These are phyloP conservation scores for Parathielavia appendiculata DNA, from an alignment of 495 filamentous ascomycete species.

Conservation along the genomic window DNA sequence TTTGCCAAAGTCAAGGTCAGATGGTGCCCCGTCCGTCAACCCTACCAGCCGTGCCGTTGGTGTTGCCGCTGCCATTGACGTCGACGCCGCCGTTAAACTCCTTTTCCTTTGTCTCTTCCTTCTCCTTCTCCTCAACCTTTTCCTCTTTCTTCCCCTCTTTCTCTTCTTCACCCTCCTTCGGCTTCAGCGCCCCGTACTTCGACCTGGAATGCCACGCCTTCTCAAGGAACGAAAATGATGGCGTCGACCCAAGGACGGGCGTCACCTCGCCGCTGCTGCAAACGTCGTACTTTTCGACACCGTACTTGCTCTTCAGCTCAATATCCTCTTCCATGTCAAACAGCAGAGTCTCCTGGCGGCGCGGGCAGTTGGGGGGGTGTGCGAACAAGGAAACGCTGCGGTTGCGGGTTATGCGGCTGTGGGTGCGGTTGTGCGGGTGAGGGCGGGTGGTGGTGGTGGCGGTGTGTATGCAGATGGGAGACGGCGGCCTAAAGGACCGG, in stretches of 20 bases:
- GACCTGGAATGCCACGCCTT: not conserved
- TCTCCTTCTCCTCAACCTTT: not conserved
- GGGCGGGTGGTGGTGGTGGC: not conserved
- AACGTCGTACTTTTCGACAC: not conserved
- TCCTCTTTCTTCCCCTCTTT: not conserved
- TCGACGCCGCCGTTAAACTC: no score
- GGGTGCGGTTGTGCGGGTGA: constrained; percentile 7
- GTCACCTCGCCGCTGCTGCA: not conserved
- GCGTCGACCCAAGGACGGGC: not conserved
- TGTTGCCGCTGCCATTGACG: no score
- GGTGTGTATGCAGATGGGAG: constrained; percentile 5
- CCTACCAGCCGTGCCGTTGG: no score
- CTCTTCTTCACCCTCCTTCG: not conserved
- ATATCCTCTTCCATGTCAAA: constrained; percentile 9
- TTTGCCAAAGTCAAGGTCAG: not conserved
- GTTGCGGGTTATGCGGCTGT: not conserved
- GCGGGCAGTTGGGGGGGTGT: not conserved
- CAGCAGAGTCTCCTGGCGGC: not conserved
- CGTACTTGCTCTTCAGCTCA: not conserved
- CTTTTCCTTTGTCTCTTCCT: not conserved
- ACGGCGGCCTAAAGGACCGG: no score
- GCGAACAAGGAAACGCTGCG: constrained; percentile 4
- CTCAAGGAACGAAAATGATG: not conserved
- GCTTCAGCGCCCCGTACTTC: not conserved
- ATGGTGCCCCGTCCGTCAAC: no score